phyloP scores from a whole-genome alignment of 2,329 filamentous ascomycete genomes.

The Zalaria sp. region DNA sequence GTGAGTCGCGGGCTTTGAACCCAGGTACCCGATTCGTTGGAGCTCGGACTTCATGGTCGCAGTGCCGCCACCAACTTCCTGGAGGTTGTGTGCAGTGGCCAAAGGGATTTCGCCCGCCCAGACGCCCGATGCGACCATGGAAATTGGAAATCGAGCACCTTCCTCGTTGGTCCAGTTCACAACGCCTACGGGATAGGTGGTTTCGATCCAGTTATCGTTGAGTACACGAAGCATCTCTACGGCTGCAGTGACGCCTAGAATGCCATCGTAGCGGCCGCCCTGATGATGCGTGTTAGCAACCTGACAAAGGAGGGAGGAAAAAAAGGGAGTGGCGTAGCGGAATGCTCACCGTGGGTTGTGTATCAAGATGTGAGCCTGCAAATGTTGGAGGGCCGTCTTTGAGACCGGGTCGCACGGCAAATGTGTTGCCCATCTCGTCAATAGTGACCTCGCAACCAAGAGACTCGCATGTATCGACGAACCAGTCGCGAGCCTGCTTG shows the following conservation, averaged over 20 bases:
- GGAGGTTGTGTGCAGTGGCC: slow-evolving; percentile 45
- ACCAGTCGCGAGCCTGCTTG: slow-evolving; percentile 62
- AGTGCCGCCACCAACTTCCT: slow-evolving; percentile 45
- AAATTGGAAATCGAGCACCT: slow-evolving; percentile 64
- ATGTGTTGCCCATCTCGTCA: slow-evolving; percentile 71
- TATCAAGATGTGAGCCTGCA: slow-evolving; percentile 52
- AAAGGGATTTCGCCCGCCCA: slow-evolving; percentile 58
- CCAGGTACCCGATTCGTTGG: slow-evolving; percentile 57
- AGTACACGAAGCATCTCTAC: slow-evolving; percentile 59
- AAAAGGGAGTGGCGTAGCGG: slow-evolving; percentile 17
- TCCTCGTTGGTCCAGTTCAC: slow-evolving; percentile 79
- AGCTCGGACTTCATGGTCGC: slow-evolving; percentile 56
- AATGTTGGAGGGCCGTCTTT: slow-evolving; percentile 48
- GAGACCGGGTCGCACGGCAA: slow-evolving; percentile 54
- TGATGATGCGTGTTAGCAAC: slow-evolving; percentile 8
- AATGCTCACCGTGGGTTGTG: slow-evolving; percentile 32
- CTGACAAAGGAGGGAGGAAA: background rate
- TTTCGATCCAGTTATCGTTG: slow-evolving; percentile 52
- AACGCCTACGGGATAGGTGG: slow-evolving; percentile 56
- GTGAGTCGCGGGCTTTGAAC: slow-evolving; percentile 41
- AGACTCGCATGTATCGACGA: slow-evolving; percentile 45
- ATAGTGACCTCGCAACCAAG: slow-evolving; percentile 54
- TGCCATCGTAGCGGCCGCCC: slow-evolving; percentile 62
- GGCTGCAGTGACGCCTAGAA: slow-evolving; percentile 58
- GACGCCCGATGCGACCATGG: slow-evolving; percentile 61